These are phyloP conservation scores for Fragaria vesca DNA, from an alignment of 306 rosid species.

Conservation along the genomic window DNA sequence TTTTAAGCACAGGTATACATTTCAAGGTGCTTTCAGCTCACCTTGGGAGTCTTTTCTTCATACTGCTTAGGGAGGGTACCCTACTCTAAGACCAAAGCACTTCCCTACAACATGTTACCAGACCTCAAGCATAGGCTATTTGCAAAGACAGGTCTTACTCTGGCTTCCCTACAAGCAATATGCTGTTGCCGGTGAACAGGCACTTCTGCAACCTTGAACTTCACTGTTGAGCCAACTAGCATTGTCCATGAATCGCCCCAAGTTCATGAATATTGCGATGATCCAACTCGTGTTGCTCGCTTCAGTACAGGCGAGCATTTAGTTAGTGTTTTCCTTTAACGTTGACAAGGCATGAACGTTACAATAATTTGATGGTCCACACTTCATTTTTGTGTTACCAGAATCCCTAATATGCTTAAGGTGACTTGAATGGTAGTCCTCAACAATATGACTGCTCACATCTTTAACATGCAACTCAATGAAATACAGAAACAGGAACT, in stretches of 20 bases:
- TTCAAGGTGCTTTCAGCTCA: conserved; percentile 5
- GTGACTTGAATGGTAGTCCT: not conserved
- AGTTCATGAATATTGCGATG: conserved; percentile 14
- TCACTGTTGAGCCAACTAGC: conserved; percentile 20
- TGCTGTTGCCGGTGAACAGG: conserved; percentile 28
- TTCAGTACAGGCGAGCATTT: conserved; percentile 4
- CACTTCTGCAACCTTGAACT: not conserved
- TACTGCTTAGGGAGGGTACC: conserved; percentile 16
- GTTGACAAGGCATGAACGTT: conserved; percentile 4
- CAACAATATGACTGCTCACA: not conserved
- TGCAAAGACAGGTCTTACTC: conserved; percentile 23
- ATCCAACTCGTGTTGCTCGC: conserved; percentile 37
- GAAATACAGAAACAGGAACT: not conserved
- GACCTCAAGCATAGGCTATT: conserved; percentile 1
- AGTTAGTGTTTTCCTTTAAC: conserved; percentile 11
- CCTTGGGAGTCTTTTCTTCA: not conserved
- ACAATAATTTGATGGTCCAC: conserved; percentile 24
- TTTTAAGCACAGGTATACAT: not conserved
- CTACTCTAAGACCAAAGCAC: conserved; percentile 13
- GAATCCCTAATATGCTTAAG: not conserved
- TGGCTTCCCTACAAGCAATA: conserved; percentile 26
- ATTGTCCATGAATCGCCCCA: conserved; percentile 18
- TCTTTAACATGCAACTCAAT: not conserved
- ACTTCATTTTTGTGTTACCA: not conserved
- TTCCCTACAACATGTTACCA: conserved; percentile 29